These are phyloP conservation scores for Solanum hybrid DNA, from an alignment of 305 asterid species.

Conservation along the genomic window DNA sequence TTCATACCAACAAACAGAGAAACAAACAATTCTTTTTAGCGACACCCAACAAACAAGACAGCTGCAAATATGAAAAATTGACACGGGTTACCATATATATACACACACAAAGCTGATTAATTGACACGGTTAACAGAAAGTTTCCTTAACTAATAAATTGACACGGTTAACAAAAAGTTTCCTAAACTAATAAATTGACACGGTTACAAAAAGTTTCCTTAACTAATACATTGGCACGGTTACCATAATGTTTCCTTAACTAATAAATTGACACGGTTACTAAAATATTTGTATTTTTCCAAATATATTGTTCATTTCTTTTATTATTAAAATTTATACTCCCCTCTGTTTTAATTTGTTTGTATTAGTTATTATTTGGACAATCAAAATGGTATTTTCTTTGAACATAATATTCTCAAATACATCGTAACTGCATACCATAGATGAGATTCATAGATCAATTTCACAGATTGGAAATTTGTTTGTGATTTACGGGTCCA, in stretches of 20 bases:
- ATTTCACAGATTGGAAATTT: neutral
- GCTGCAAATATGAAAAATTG: neutral
- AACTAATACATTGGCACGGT: too few species aligned
- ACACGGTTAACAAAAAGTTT: neutral
- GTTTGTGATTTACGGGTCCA: neutral
- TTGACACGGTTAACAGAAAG: neutral
- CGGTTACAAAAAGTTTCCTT: neutral
- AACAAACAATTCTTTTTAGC: too few species aligned
- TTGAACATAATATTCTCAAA: neutral
- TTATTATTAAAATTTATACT: too few species aligned
- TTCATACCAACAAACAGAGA: neutral
- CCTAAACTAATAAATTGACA: neutral
- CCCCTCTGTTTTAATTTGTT: neutral
- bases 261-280: too few species aligned
- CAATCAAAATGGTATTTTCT: neutral
- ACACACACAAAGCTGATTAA: neutral
- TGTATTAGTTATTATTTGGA: neutral
- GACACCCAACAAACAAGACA: neutral
- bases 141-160: too few species aligned
- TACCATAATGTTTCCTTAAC: too few species aligned
- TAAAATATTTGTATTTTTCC: too few species aligned
- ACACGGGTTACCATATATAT: neutral
- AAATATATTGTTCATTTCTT: neutral
- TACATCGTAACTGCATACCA: neutral
- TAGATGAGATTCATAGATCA: neutral